Base-by-base conservation (phyloP, 176 grass and related monocot species). In the Tillandsia fasciculata region DNA sequence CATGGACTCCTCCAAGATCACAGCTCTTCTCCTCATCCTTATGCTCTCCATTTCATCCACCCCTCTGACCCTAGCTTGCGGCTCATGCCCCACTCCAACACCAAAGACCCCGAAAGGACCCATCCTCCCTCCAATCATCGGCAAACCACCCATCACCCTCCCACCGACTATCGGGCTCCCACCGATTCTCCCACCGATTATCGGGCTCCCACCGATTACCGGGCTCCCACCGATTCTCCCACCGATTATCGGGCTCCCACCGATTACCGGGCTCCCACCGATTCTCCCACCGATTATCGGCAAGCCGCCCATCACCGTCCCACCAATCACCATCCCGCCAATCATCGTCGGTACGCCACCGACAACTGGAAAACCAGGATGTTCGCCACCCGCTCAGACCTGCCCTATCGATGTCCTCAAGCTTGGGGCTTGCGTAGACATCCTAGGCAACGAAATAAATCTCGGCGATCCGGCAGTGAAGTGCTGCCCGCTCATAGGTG, bases 331-430 rank as follows among this genome's bases (percentile, higher is more conserved):
- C 1, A 11, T 71, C 1, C 70, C 70, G 1, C 52, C 52, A 2
- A 42, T 72, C 23, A 22, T 42, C 2, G 70, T 80, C 5, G 70
- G 64, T 49, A 67, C 66, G 20, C 58, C 85, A 18, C 11, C 68
- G 48, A 5, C 22, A 28, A 24, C 13, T 3, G 57, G 49, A 23
- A 61, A 0, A 61, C 56, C 56, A 10, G 76, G 58, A 47, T 90
- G 83, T 70, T 77, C 83, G 9, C 76, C 87, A 13, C 65, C 86
- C 1, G 68, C 75, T 6, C 66, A 82, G 82, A 75, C 9, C 12
- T 90, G 87, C 66, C 87, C 87, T 9, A 72, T 90, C 76, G 87
- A 90, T 69, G 70, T 66, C 29, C 73, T 90, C 1, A 90, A 90
- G 83, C 70, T 90, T 2, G 87, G 87, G 64, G 80, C 64, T 50